A percentile compares a stretch with the other conserved stretches of the same genome.
Evolutionary conservation across 805 yeast species (phyloP).

Genomic region (Sporopachydermia quercuum): DNA sequence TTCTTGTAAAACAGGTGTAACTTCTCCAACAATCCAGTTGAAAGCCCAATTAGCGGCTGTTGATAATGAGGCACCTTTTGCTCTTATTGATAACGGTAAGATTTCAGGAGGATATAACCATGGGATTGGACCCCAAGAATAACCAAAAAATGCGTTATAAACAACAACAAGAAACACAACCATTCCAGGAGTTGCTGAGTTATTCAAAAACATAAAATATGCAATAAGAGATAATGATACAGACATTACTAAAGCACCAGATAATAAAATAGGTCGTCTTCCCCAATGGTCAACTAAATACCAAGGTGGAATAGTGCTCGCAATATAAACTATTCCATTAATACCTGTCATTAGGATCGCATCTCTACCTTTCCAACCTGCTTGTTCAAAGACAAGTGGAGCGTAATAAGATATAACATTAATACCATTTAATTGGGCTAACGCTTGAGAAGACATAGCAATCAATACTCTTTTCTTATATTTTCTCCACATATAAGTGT

Average conservation of each 20-base stretch:
- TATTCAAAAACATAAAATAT: slow-evolving; percentile 9
- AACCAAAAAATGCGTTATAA: slow-evolving; percentile 2
- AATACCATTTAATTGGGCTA: slow-evolving; percentile 29
- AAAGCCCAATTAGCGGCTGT: slow-evolving; percentile 48
- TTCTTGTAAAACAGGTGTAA: slow-evolving; percentile 29
- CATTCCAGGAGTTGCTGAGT: slow-evolving; percentile 5
- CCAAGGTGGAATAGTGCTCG: slow-evolving; percentile 29
- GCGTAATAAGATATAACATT: slow-evolving; percentile 35
- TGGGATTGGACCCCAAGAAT: slow-evolving; percentile 3
- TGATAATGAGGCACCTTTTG: slow-evolving; percentile 35
- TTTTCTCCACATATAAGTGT: slow-evolving; percentile 26
- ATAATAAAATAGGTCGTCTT: slow-evolving; percentile 20
- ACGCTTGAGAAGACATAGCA: slow-evolving; percentile 5
- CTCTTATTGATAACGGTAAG: slow-evolving; percentile 45
- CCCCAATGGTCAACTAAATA: slow-evolving; percentile 31
- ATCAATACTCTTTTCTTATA: slow-evolving; percentile 14
- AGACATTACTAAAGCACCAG: slow-evolving; percentile 9
- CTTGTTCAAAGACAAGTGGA: slow-evolving; percentile 28
- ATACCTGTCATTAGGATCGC: slow-evolving; percentile 24
- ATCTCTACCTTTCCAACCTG: slow-evolving; percentile 19
- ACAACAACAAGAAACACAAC: slow-evolving; percentile 10
- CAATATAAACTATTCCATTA: slow-evolving; percentile 22
- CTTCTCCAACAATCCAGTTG: slow-evolving; percentile 51
- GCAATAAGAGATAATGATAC: slow-evolving; percentile 5
- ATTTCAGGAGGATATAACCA: slow-evolving; percentile 51